Percentiles rank a stretch among this genome's conserved stretches.
These are phyloP conservation scores for Calonectria pteridis DNA, from an alignment of 2,329 filamentous ascomycete species.

Conservation along the genomic window DNA sequence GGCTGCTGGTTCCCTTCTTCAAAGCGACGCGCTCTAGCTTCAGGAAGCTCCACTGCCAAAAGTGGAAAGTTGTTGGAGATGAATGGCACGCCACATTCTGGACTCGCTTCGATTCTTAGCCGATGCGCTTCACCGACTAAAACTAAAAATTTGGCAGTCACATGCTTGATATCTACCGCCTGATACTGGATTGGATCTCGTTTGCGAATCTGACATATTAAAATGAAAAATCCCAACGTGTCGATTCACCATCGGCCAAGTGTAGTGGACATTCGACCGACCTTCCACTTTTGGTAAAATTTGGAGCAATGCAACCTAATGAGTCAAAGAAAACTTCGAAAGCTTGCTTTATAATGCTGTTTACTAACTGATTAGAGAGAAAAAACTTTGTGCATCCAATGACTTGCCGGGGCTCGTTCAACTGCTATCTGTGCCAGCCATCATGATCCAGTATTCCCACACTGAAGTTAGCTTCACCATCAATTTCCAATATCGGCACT, in stretches of 20 bases:
- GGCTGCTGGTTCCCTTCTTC: background rate
- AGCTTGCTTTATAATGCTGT: background rate
- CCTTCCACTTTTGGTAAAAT: background rate
- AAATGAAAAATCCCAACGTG: background rate
- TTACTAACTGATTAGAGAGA: background rate
- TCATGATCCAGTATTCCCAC: background rate
- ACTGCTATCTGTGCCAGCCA: background rate
- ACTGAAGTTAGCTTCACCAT: background rate
- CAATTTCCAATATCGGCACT: background rate
- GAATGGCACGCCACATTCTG: background rate
- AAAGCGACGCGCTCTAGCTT: background rate
- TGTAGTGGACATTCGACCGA: background rate
- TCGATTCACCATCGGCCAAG: background rate
- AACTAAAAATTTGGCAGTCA: too few relatives aligned
- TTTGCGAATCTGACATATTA: background rate
- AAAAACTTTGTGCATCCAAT: background rate
- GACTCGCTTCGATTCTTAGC: background rate
- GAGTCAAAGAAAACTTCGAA: background rate
- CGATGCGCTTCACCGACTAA: background rate
- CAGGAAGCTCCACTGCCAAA: background rate
- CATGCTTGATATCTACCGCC: background rate
- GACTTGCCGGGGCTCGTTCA: background rate
- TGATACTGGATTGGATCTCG: too few relatives aligned
- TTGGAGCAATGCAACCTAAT: background rate
- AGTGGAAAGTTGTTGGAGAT: background rate